A percentile compares a stretch with the other conserved stretches of the same genome.
Evolutionary conservation across 2,329 filamentous ascomycete genomes (phyloP).

Genomic region (Incumbomyces delicatus): DNA sequence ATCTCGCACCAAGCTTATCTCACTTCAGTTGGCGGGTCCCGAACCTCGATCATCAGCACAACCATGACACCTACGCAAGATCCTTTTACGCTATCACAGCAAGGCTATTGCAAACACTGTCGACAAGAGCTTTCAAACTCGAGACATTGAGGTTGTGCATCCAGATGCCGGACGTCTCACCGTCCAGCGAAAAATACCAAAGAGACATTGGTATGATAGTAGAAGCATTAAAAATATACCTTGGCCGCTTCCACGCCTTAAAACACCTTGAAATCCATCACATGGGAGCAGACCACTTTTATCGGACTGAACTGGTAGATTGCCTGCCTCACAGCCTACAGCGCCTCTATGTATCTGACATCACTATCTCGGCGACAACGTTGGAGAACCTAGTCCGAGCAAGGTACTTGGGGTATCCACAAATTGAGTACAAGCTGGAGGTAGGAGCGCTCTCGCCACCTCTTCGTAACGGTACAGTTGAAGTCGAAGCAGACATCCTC

Average conservation of each 20-base stretch:
- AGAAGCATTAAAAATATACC: constrained; percentile 5
- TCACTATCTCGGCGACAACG: background rate
- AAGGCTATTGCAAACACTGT: background rate
- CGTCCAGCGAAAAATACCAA: background rate
- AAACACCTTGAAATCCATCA: constrained; percentile 16
- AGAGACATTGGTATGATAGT: constrained; percentile 9
- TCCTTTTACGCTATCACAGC: constrained; percentile 1
- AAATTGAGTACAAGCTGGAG: background rate
- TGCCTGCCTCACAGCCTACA: constrained; percentile 10
- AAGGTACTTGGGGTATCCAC: constrained; percentile 4
- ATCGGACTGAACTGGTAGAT: constrained; percentile 11
- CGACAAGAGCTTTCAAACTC: background rate
- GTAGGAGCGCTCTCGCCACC: too few relatives aligned
- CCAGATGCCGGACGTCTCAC: background rate
- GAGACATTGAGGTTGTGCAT: constrained; percentile 12
- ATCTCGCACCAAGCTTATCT: background rate
- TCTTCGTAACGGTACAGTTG: too few relatives aligned
- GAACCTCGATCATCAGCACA: background rate
- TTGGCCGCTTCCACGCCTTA: constrained; percentile 8
- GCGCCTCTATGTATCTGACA: constrained; percentile 12
- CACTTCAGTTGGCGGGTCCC: constrained; percentile 6
- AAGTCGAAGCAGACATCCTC: too few relatives aligned
- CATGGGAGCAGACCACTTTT: constrained; percentile 7
- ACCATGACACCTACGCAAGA: background rate
- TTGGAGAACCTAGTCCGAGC: background rate